Percentiles rank a stretch among this genome's conserved stretches.
Evolutionary conservation across 148 eudicot genomes (phyloP).

Genomic region (Diospyros kaki): DNA sequence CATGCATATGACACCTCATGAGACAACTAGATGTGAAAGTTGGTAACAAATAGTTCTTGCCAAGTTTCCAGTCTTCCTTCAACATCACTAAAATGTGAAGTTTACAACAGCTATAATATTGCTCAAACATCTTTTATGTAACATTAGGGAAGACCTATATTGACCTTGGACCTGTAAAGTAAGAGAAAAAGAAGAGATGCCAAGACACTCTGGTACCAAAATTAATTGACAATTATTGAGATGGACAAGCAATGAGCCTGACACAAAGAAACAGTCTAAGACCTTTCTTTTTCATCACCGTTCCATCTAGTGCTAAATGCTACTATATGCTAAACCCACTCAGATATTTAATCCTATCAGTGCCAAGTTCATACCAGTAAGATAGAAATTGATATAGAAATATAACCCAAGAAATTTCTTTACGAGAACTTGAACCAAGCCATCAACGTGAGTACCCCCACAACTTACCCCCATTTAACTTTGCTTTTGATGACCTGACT

Average conservation of each 20-base stretch:
- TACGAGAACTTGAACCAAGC: conserved; percentile 3
- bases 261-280: background rate
- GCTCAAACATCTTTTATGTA: background rate
- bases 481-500: conserved; percentile 85
- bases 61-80: conserved; percentile 3
- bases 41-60: background rate
- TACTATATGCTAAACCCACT: background rate
- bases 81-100: conserved; percentile 2
- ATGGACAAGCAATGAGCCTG: background rate
- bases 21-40: conserved; percentile 5
- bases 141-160: background rate
- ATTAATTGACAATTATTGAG: background rate
- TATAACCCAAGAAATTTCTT: background rate
- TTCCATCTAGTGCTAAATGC: background rate
- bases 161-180: background rate
- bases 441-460: background rate
- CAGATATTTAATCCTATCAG: background rate
- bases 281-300: background rate
- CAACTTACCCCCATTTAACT: conserved; percentile 85
- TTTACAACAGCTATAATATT: background rate
- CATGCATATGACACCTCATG: background rate
- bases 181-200: background rate
- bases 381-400: background rate
- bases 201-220: background rate
- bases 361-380: background rate